Evolutionary conservation across 345 rosid genomes (phyloP).

Genomic region (Adansonia digitata): DNA sequence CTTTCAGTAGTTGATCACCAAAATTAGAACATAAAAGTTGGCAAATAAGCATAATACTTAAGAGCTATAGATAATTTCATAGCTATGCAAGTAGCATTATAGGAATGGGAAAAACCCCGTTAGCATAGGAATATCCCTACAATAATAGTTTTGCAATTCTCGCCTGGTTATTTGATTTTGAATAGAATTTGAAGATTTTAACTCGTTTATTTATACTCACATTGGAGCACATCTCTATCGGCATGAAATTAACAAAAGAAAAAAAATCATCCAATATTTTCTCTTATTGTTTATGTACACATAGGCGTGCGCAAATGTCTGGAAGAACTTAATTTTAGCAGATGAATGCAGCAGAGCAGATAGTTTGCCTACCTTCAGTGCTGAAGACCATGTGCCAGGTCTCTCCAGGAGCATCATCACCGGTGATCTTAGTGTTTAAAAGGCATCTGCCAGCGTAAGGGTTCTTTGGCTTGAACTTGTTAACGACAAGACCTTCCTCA

Average conservation of each 20-base stretch:
- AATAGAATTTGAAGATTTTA: neutral
- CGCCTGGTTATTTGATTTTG: neutral
- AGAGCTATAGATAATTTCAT: neutral
- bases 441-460: slow-evolving; percentile 88
- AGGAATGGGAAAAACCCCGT: neutral
- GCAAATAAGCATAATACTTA: neutral
- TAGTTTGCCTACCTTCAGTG: slow-evolving; percentile 62
- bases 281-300: neutral
- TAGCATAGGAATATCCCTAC: neutral
- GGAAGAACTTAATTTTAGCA: neutral
- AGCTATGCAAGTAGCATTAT: neutral
- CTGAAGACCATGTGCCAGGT: slow-evolving; percentile 99
- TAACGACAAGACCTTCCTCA: slow-evolving; percentile 81
- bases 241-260: neutral
- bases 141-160: neutral
- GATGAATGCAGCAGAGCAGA: neutral
- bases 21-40: neutral
- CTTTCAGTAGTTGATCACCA: neutral
- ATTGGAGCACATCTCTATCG: neutral
- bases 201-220: neutral
- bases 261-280: neutral
- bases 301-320: neutral
- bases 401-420: slow-evolving; percentile 98
- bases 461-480: slow-evolving; percentile 89
- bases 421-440: slow-evolving; percentile 94